phyloP scores from a whole-genome alignment of 345 rosid species.

The Theobroma cacao region DNA sequence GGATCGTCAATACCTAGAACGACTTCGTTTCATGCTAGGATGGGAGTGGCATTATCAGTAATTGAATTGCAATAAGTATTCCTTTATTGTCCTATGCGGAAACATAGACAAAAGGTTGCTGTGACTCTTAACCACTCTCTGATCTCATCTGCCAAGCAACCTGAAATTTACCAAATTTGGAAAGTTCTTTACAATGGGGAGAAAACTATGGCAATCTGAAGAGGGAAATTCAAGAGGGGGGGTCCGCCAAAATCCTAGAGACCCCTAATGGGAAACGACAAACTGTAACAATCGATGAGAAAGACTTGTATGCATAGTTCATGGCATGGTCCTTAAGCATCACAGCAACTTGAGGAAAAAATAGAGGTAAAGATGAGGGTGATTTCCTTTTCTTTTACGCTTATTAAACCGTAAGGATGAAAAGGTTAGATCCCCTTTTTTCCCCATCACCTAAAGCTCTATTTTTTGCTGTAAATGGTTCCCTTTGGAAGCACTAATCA shows the following conservation, averaged over 20 bases:
- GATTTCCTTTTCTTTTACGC: background rate
- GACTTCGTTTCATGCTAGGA: background rate
- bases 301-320: background rate
- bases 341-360: slow-evolving; percentile 5
- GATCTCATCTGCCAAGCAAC: slow-evolving; percentile 20
- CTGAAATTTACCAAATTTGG: slow-evolving; percentile 15
- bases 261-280: slow-evolving; percentile 34
- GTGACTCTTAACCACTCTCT: slow-evolving; percentile 23
- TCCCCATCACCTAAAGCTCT: background rate
- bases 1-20: no score
- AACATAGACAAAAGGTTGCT: slow-evolving; percentile 19
- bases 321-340: slow-evolving; percentile 1
- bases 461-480: background rate
- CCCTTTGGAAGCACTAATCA: background rate
- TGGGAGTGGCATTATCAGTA: slow-evolving; percentile 10
- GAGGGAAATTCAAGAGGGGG: background rate
- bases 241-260: slow-evolving; percentile 7
- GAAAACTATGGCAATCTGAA: slow-evolving; percentile 10
- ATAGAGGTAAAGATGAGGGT: background rate
- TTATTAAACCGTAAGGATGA: background rate
- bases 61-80: background rate
- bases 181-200: slow-evolving; percentile 9
- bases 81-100: slow-evolving; percentile 15
- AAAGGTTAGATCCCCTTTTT: background rate
- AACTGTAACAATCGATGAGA: slow-evolving; percentile 31